Conservation (phyloP, 208 protist species). For the Leishmania aethiopica region DNA sequence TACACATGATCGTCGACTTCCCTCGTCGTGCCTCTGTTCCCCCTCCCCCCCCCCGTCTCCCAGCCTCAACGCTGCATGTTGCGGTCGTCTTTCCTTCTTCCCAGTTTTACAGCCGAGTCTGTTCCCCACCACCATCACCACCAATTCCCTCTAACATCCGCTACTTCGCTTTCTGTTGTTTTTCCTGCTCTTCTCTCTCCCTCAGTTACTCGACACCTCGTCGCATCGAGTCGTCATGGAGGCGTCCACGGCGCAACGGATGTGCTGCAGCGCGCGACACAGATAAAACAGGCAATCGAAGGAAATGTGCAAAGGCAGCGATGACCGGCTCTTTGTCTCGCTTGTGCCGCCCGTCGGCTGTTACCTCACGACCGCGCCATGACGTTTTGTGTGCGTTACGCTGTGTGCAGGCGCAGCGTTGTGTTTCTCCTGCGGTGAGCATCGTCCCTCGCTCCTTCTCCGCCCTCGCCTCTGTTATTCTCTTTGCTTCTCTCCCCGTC, state of each 20-base stretch:
- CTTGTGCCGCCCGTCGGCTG: not conserved
- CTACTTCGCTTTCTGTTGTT: not conserved
- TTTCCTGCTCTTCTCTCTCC: conserved; percentile 7
- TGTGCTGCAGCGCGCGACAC: not conserved
- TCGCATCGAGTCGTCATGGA: not conserved
- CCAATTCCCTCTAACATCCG: not conserved
- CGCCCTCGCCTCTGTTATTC: conserved; percentile 16
- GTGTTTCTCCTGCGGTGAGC: conserved; percentile 2
- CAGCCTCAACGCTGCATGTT: not conserved
- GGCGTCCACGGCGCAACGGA: not conserved
- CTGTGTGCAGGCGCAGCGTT: not conserved
- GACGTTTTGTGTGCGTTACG: not conserved
- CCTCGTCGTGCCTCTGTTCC: not conserved
- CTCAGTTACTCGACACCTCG: not conserved
- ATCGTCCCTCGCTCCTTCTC: conserved; percentile 4
- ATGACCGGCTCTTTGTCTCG: not conserved
- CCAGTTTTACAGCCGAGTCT: not conserved
- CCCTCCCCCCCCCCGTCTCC: not conserved
- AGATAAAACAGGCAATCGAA: not conserved
- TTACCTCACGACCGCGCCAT: not conserved
- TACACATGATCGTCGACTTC: not conserved
- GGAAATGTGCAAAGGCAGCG: not conserved
- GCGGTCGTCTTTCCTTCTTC: not conserved
- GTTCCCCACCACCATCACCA: not conserved
- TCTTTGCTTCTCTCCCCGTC: not conserved